Evolutionary conservation across 2,329 filamentous ascomycete species (phyloP), one percentile per base, ranked within the genome.

Genomic region (Eutypella sp.): DNA sequence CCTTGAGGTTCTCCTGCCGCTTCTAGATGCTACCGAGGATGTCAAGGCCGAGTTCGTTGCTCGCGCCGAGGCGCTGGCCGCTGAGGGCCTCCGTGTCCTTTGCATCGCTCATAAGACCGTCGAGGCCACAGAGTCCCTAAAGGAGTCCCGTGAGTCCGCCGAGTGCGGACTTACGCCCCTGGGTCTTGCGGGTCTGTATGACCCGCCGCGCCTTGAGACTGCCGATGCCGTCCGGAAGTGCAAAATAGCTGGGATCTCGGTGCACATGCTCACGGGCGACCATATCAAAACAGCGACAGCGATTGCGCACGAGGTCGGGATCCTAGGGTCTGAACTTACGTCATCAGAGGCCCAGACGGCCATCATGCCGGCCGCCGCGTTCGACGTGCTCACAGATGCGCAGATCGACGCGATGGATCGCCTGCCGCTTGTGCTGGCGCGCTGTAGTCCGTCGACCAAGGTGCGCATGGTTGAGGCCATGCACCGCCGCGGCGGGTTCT

Each of bases 391-490:
- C 20, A 76, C 70, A 4, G 77, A 87, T 39, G 73, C 72, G 1
- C 70, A 87, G 57, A 76, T 88, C 38, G 84, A 88, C 55, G 66
- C 65, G 3, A 64, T 88, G 19, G 74, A 78, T 1, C 67, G 72
- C 4, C 68, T 88, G 2, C 84, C 84, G 0, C 68, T 87, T 7
- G 84, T 88, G 3, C 74, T 88, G 40, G 84, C 84, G 47, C 74
- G 84, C 33, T 88, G 84, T 61, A 83, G 81, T 38, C 84, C 84
- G 2, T 69, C 80, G 45, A 87, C 84, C 29, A 88, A 88, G 64
- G 83, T 87, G n/a, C 76, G 84, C 51, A 84, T 88, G 77, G 84
- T 88, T 46, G 81, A 87, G 58, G 83, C 84, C n/a, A 74, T 88
- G 47, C 82, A 86, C 54, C 76, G 84, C 25, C 78, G 84, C 45